Percentiles rank a stretch among this genome's conserved stretches.
These are phyloP conservation scores for Colletotrichum destructivum DNA, from an alignment of 2,329 filamentous ascomycete genomes.

Conservation along the genomic window DNA sequence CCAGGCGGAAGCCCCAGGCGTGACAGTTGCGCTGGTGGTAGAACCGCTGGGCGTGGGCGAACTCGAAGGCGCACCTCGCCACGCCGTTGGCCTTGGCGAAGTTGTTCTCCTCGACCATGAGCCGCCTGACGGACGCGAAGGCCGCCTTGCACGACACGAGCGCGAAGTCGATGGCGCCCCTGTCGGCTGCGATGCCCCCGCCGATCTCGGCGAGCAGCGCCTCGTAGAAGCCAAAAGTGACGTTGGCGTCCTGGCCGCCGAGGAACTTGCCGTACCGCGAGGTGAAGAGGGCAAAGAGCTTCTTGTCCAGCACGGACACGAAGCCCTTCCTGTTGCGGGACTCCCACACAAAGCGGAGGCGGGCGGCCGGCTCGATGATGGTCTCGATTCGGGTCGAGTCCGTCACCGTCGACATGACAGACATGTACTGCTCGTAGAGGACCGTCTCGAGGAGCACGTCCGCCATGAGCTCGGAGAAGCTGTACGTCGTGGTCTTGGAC, in stretches of 20 bases:
- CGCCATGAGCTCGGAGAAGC: conserved; percentile 60
- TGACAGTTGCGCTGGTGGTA: conserved; percentile 58
- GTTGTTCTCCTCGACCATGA: conserved; percentile 56
- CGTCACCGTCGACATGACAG: conserved; percentile 45
- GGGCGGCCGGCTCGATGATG: conserved; percentile 56
- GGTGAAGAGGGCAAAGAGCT: conserved; percentile 57
- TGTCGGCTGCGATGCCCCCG: conserved; percentile 49
- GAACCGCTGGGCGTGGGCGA: conserved; percentile 57
- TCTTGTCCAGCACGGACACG: conserved; percentile 53
- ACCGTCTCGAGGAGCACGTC: conserved; percentile 54
- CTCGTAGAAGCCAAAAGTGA: conserved; percentile 56
- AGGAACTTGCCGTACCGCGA: conserved; percentile 50
- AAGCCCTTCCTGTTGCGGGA: conserved; percentile 54
- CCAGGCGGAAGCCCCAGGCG: conserved; percentile 61
- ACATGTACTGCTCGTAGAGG: conserved; percentile 55
- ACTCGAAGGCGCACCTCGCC: conserved; percentile 58
- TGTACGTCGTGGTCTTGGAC: conserved; percentile 48
- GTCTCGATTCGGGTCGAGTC: conserved; percentile 48
- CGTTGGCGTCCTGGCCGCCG: conserved; percentile 47
- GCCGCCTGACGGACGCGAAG: conserved; percentile 39
- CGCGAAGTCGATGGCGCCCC: conserved; percentile 53
- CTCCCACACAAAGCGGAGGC: conserved; percentile 55
- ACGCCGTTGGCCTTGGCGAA: conserved; percentile 59
- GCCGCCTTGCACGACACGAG: conserved; percentile 55
- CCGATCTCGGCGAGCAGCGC: conserved; percentile 57